phyloP scores from a whole-genome alignment of 2,329 filamentous ascomycete genomes.

The Fusarium napiforme region DNA sequence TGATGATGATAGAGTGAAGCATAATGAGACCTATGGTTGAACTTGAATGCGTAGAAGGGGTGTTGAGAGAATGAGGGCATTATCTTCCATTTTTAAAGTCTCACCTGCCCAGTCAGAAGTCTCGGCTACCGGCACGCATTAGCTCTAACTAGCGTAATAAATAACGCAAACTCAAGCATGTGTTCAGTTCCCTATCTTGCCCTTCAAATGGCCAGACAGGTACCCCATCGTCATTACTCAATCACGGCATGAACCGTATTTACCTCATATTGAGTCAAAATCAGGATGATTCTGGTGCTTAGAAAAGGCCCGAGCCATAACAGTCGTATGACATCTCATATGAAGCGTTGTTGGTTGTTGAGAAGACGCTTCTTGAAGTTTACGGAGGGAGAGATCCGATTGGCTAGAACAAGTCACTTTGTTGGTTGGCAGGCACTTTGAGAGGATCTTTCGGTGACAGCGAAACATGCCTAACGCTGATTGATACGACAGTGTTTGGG shows the following conservation, averaged over 20 bases:
- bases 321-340: accelerated
- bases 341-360: not conserved
- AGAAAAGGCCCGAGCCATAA: accelerated
- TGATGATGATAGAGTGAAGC: accelerated
- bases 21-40: too few relatives aligned
- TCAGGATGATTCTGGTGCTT: too few relatives aligned
- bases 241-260: accelerated
- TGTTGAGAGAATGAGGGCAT: too few relatives aligned
- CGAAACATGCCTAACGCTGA: not conserved
- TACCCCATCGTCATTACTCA: not conserved
- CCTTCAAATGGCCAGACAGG: not conserved
- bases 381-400: not conserved
- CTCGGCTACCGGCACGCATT: not conserved
- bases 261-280: not conserved
- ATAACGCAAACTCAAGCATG: not conserved
- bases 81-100: too few relatives aligned
- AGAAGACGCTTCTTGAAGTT: not conserved
- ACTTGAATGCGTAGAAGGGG: too few relatives aligned
- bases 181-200: not conserved
- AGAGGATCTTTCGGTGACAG: not conserved
- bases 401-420: not conserved
- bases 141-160: not conserved
- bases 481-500: too few relatives aligned
- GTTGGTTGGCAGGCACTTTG: accelerated
- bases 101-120: accelerated